These are phyloP conservation scores for Rosa hybrid DNA, from an alignment of 331 rosid species.

Conservation along the genomic window DNA sequence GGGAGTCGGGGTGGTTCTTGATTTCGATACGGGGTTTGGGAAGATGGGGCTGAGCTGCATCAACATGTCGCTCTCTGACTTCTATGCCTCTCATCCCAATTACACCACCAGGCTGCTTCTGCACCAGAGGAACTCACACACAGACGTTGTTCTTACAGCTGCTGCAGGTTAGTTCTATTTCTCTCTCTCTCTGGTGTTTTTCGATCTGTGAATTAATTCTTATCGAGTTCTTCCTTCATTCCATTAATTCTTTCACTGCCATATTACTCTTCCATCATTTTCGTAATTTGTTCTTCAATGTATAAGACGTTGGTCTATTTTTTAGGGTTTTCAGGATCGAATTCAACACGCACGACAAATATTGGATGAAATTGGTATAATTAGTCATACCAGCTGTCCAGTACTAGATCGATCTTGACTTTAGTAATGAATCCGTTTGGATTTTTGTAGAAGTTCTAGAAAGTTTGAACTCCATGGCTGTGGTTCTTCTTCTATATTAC, in stretches of 20 bases:
- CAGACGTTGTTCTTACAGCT: conserved; percentile 13
- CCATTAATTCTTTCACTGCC: not conserved
- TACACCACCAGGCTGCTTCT: conserved; percentile 4
- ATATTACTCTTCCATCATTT: not conserved
- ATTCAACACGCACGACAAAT: not conserved
- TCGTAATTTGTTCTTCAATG: not conserved
- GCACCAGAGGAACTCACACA: not conserved
- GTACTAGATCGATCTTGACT: not conserved
- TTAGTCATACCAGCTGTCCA: not conserved
- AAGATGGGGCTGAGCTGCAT: conserved; percentile 16
- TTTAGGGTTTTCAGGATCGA: not conserved
- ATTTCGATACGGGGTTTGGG: not conserved
- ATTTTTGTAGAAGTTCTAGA: not conserved
- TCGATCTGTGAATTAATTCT: not conserved
- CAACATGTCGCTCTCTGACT: conserved; percentile 1
- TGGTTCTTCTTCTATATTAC: not conserved
- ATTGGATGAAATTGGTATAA: not conserved
- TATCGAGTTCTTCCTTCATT: not conserved
- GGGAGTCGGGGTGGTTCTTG: conserved; percentile 14
- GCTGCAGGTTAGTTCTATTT: too few relatives aligned
- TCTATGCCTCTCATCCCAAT: not conserved
- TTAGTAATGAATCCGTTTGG: not conserved
- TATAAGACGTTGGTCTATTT: not conserved
- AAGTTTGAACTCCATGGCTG: not conserved
- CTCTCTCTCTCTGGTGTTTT: not conserved